A percentile compares a stretch with the other conserved stretches of the same genome.
Evolutionary conservation across 176 grass and related monocot genomes (phyloP).

Genomic region (Triticum aestivum): IWGSC_CS_RefSeq_v2.1 NC_057799.1:206647444-206647943

Average conservation of each 20-base stretch:
- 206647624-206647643: not conserved
- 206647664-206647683: too few relatives aligned
- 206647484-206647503: not conserved
- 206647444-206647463: too few relatives aligned
- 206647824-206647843: not conserved
- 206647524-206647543: not conserved
- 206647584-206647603: constrained; percentile 88
- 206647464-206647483: too few relatives aligned
- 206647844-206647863: not conserved
- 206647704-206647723: not conserved
- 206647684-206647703: too few relatives aligned
- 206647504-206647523: not conserved
- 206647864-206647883: not conserved
- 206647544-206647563: not conserved
- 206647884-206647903: not conserved
- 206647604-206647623: constrained; percentile 99
- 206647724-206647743: not conserved
- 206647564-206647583: constrained; percentile 46
- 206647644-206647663: rapidly evolving
- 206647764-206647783: not conserved
- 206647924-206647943: constrained; percentile 18
- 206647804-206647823: not conserved
- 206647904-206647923: not conserved
- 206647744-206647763: not conserved
- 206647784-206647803: constrained; percentile 13